Percentiles rank a stretch among this genome's conserved stretches.
These are phyloP conservation scores for Colletotrichum lindemuthianum DNA, from an alignment of 2,329 filamentous ascomycete genomes.

Conservation along the genomic window DNA sequence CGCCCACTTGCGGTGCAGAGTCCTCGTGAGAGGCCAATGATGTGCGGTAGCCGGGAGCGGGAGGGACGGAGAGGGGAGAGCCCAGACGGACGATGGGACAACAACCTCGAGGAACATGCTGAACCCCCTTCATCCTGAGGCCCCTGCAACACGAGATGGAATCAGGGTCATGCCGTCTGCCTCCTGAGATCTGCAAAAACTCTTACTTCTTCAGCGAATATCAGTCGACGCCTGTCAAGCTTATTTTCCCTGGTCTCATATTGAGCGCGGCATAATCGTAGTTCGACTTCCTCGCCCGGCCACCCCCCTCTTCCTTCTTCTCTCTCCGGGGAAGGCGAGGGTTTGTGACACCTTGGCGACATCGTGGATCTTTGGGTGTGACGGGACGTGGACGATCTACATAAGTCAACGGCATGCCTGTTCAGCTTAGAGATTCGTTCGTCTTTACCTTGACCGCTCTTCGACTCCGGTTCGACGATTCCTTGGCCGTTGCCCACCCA, in stretches of 20 bases:
- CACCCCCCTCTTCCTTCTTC: background rate
- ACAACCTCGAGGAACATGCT: background rate
- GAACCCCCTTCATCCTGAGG: slow-evolving; percentile 1
- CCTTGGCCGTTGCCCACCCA: slow-evolving; percentile 17
- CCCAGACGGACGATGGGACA: slow-evolving; percentile 2
- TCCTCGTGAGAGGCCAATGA: slow-evolving; percentile 13
- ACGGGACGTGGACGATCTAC: slow-evolving; percentile 8
- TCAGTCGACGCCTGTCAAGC: slow-evolving; percentile 20
- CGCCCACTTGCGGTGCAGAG: slow-evolving; percentile 10
- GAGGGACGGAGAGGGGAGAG: slow-evolving; percentile 1
- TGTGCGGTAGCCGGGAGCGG: background rate
- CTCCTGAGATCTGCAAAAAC: slow-evolving; percentile 12
- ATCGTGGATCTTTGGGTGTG: slow-evolving; percentile 7
- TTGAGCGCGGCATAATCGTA: slow-evolving; percentile 13
- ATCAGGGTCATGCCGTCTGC: slow-evolving; percentile 23
- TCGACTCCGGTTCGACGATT: slow-evolving; percentile 11
- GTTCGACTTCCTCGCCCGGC: slow-evolving; percentile 12
- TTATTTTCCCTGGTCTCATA: slow-evolving; percentile 23
- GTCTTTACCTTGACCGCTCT: slow-evolving; percentile 16
- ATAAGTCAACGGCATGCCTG: slow-evolving; percentile 12
- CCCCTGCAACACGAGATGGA: slow-evolving; percentile 26
- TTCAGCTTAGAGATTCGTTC: background rate
- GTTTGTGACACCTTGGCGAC: slow-evolving; percentile 11
- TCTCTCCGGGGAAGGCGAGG: slow-evolving; percentile 12
- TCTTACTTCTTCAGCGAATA: slow-evolving; percentile 14